Evolutionary conservation across 805 yeast species (phyloP), one percentile per base, ranked within the genome.

Genomic region (Saccharomycodes ludwigii): DNA sequence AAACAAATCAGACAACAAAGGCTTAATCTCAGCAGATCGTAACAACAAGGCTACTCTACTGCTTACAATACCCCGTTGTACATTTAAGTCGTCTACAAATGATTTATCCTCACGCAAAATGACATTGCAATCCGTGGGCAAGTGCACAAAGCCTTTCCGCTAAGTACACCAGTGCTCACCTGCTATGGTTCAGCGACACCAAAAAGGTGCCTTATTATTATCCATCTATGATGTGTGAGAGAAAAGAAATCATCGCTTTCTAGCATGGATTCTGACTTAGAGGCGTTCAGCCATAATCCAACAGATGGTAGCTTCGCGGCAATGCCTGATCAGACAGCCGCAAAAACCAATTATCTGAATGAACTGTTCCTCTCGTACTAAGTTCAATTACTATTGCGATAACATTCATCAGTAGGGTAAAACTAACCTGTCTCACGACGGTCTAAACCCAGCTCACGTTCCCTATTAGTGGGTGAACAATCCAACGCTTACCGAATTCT

Each of bases 261-360:
- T 59, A 43, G 76, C 74, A 39, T 68, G 66, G 61, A 71, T 69
- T 40, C 73, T 73, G 63, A 54, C 61, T 43, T 56, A 56, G 63
- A 59, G 62, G 63, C 64, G 63, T 58, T 59, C 64, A 59, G 63
- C 63, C 63, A 52, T 59, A 49, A 59, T 61, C 65, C 65, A 56
- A 60, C 63, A 55, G 65, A 59, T 61, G 65, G 63, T 59, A 58
- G 63, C 63, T 58, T 56, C 63, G 62, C 63, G 58, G 62, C 63
- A 55, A 47, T 58, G 61, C 63, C 63, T 57, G 59, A 47, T 56
- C 63, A 53, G 61, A 54, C 62, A 56, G 62, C 61, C 56, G 63
- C 63, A 54, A 55, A 58, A 52, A 55, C 63, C 63, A 57, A 58
- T 57, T 56, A 59, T 58, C 64, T 50, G 65, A 58, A 58, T 59